These are phyloP conservation scores for Aspergillus hortae DNA, from an alignment of 2,329 filamentous ascomycete species.

Conservation along the genomic window DNA sequence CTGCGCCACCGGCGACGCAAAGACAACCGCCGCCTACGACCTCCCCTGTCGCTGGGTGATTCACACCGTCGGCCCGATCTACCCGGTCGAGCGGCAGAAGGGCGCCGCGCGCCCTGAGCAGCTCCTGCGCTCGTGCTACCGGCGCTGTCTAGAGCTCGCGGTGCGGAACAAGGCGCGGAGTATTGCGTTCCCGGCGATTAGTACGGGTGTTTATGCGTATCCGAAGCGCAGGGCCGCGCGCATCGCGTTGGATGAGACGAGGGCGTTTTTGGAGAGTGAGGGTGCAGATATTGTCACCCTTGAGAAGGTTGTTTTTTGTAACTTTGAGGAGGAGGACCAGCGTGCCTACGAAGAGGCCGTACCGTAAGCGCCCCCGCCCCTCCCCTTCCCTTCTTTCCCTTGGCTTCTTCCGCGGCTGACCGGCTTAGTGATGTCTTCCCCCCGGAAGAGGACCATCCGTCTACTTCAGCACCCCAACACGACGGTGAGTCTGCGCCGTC, in stretches of 20 bases:
- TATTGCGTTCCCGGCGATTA: constrained; percentile 79
- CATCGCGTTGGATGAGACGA: constrained; percentile 63
- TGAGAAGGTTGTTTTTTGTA: constrained; percentile 78
- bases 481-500: constrained; percentile 26
- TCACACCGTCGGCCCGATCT: constrained; percentile 86
- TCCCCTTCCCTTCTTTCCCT: not conserved
- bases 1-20: constrained; percentile 74
- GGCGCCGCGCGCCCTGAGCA: constrained; percentile 32
- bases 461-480: constrained; percentile 9
- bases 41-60: constrained; percentile 78
- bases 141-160: constrained; percentile 67
- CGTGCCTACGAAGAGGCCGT: constrained; percentile 65
- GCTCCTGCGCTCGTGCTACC: constrained; percentile 65
- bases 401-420: not conserved
- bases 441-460: constrained; percentile 33
- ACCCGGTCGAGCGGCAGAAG: constrained; percentile 42
- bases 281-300: constrained; percentile 45
- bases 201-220: constrained; percentile 88
- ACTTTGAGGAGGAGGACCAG: constrained; percentile 75
- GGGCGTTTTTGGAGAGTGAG: constrained; percentile 48
- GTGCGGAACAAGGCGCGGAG: constrained; percentile 62
- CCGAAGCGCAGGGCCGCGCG: constrained; percentile 69
- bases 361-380: constrained; percentile 63
- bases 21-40: constrained; percentile 74
- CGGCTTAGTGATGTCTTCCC: constrained; percentile 47